Conservation (phyloP, 1,284 basidiomycete species). For the Pterulicium gracile region DNA sequence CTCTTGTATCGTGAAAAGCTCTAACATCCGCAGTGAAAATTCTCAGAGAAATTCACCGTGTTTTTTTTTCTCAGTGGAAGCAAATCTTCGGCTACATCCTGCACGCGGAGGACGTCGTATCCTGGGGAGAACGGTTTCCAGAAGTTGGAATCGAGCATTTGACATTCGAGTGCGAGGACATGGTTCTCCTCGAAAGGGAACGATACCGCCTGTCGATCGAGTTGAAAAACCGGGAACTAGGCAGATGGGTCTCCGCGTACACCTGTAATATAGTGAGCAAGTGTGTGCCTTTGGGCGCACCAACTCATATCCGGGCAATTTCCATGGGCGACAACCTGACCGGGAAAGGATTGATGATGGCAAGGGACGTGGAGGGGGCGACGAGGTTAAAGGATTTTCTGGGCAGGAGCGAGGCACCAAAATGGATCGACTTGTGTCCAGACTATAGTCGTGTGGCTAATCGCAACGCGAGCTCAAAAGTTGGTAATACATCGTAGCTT, state of each 20-base stretch:
- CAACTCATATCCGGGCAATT: not conserved
- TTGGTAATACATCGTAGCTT: too few species aligned
- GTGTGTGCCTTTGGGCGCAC: not conserved
- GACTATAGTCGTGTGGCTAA: not conserved
- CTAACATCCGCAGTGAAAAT: too few species aligned
- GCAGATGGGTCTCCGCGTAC: not conserved
- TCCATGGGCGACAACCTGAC: not conserved
- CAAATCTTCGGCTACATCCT: not conserved
- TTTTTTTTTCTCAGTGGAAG: too few species aligned
- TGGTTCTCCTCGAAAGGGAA: not conserved
- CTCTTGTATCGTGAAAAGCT: too few species aligned
- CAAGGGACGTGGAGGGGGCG: not conserved
- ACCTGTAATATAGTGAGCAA: not conserved
- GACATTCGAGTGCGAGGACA: not conserved
- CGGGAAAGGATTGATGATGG: not conserved
- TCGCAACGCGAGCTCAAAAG: too few species aligned
- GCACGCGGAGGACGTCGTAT: not conserved
- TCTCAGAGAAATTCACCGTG: too few species aligned
- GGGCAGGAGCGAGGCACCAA: not conserved
- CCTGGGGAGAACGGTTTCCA: not conserved
- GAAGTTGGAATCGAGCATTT: not conserved
- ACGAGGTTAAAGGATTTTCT: not conserved
- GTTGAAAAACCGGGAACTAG: not conserved
- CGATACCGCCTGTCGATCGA: not conserved
- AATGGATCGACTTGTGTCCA: not conserved